Evolutionary conservation across 2,329 filamentous ascomycete species (phyloP).

Genomic region (Ciborinia camelliae): DNA sequence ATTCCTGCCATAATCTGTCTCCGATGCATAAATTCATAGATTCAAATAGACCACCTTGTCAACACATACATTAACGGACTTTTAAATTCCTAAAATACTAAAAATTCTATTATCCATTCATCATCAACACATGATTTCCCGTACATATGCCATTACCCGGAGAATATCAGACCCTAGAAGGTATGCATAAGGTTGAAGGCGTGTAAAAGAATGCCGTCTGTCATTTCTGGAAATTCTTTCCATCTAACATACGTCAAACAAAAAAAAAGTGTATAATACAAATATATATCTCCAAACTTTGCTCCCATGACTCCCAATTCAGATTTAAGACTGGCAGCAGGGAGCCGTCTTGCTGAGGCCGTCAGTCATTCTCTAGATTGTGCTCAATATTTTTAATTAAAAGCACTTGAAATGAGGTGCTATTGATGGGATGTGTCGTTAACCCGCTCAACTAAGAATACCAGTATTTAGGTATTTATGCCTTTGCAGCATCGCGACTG

Average conservation of each 20-base stretch:
- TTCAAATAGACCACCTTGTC: not conserved
- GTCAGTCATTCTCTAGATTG: slow-evolving; percentile 3
- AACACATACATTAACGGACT: not conserved
- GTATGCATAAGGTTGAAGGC: slow-evolving; percentile 15
- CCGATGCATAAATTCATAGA: no score
- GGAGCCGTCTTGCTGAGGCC: slow-evolving; percentile 1
- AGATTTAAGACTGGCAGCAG: not conserved
- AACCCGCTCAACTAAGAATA: not conserved
- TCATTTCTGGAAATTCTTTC: slow-evolving; percentile 6
- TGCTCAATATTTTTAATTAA: slow-evolving; percentile 6
- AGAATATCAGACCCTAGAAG: slow-evolving; percentile 21
- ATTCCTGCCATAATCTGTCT: not conserved
- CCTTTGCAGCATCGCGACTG: slow-evolving; percentile 73
- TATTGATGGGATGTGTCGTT: not conserved
- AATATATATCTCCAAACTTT: slow-evolving; percentile 16
- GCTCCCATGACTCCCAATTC: not conserved
- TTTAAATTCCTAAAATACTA: slow-evolving; percentile 6
- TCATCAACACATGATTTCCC: slow-evolving; percentile 10
- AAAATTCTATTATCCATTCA: slow-evolving; percentile 14
- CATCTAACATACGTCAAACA: slow-evolving; percentile 13
- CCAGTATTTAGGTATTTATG: slow-evolving; percentile 24
- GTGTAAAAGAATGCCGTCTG: not conserved
- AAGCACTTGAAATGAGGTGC: not conserved
- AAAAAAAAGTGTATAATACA: slow-evolving; percentile 19
- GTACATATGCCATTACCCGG: slow-evolving; percentile 12